Base-by-base conservation (phyloP, 345 rosid species). In the Acer saccharum region DNA sequence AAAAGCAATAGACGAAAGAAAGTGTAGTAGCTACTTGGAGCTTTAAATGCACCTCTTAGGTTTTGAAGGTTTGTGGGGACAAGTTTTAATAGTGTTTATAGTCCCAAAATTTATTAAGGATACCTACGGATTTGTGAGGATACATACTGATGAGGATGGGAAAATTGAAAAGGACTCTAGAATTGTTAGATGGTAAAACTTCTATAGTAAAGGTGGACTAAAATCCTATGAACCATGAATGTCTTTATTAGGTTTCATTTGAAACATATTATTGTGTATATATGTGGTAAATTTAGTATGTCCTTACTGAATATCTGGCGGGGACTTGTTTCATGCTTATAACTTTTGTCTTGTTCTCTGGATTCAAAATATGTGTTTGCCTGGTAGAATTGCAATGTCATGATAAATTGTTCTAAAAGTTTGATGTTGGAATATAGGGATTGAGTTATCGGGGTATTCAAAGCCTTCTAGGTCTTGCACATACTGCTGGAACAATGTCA, bases 401-500 rank as follows among this genome's bases (percentile, higher is more conserved):
- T 35, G 50, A 35, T 70, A 54, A 64, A 50, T 39, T 17, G 48
- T 74, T n/a, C 10, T 66, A 32, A 70, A 58, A n/a, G 16, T 62
- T 82, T 72, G 17, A 71, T 66, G 62, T 69, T 64, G 65, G 73
- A 48, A 72, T 32, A 23, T 83, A 91, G 98, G 90, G 84, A 55
- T 76, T 92, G 68, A 81, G 90, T 78, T 87, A 86, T 82, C 80
- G 52, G 4, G 97, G 94, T 6, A 62, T 94, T 71, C 93, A 69
- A 81, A 82, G 83, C 74, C 88, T 90, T 79, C 75, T 94, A 12
- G 92, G 93, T 76, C 84, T 90, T 14, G 85, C 84, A 41, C 87
- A 87, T 75, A 91, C 94, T 74, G 52, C 71, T 69, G 96, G 96
- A 71, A 88, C 98, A 62, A 83, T 90, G 84, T 60, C 77, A 8